phyloP scores from a whole-genome alignment of 495 filamentous ascomycete species.

The Annulohypoxylon nitens region DNA sequence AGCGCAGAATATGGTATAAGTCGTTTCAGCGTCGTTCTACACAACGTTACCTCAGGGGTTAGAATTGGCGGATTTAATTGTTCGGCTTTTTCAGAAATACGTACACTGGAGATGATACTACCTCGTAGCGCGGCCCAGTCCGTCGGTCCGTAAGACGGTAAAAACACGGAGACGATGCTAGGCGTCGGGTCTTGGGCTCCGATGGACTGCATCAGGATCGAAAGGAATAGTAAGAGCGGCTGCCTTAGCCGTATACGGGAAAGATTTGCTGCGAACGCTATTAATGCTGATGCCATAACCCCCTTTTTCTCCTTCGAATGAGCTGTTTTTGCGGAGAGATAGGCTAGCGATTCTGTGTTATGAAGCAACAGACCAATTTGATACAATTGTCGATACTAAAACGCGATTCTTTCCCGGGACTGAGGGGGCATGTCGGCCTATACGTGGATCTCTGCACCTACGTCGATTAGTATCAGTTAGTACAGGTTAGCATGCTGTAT shows the following conservation, averaged over 20 bases:
- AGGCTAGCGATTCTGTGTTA: background rate
- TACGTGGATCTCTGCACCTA: conserved; percentile 6
- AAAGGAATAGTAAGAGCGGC: conserved; percentile 7
- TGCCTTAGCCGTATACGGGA: conserved; percentile 1
- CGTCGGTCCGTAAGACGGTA: conserved; percentile 49
- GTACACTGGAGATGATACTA: conserved; percentile 55
- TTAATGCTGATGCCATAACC: background rate
- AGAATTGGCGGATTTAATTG: background rate
- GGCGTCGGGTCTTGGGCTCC: conserved; percentile 25
- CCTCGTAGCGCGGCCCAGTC: conserved; percentile 55
- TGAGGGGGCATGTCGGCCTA: background rate
- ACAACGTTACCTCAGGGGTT: background rate
- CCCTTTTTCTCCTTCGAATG: background rate
- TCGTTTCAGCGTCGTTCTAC: conserved; percentile 51
- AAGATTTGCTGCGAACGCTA: background rate
- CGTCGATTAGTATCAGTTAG: background rate
- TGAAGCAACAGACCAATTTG: background rate
- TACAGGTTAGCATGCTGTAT: background rate
- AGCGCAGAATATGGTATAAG: conserved; percentile 59
- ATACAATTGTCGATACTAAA: background rate
- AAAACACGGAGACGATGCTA: conserved; percentile 53
- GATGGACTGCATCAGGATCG: conserved; percentile 12
- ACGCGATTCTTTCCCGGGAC: background rate
- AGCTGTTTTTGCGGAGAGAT: background rate
- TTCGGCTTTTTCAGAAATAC: background rate